These are phyloP conservation scores for Botrytis fragariae DNA, from an alignment of 2,329 filamentous ascomycete species.

Conservation along the genomic window DNA sequence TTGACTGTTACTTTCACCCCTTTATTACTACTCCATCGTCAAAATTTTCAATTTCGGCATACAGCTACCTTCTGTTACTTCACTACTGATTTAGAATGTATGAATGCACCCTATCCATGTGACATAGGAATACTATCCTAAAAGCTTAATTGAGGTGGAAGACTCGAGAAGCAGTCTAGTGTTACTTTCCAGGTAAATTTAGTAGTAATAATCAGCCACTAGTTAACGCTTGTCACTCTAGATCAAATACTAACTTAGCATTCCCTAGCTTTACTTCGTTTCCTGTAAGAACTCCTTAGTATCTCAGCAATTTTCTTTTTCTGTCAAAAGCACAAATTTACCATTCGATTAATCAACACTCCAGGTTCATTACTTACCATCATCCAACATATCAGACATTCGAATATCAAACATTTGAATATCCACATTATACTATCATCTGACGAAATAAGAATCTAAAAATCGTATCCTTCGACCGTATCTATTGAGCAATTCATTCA, in stretches of 20 bases:
- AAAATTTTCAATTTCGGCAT: background rate
- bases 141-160: background rate
- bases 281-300: background rate
- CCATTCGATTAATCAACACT: background rate
- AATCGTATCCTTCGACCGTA: too few relatives aligned
- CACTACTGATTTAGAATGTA: background rate
- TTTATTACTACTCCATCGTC: background rate
- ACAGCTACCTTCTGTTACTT: background rate
- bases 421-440: background rate
- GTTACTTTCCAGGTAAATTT: background rate
- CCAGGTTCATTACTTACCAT: background rate
- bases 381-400: background rate
- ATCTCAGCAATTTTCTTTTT: background rate
- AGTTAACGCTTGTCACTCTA: background rate
- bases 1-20: background rate
- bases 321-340: background rate
- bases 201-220: background rate
- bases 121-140: rapidly evolving
- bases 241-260: background rate
- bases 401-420: background rate
- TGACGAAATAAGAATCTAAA: background rate
- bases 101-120: background rate
- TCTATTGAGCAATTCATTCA: background rate
- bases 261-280: background rate
- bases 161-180: background rate